These are phyloP conservation scores for Pezicula rhizophila DNA, from an alignment of 2,329 filamentous ascomycete genomes.

Conservation along the genomic window DNA sequence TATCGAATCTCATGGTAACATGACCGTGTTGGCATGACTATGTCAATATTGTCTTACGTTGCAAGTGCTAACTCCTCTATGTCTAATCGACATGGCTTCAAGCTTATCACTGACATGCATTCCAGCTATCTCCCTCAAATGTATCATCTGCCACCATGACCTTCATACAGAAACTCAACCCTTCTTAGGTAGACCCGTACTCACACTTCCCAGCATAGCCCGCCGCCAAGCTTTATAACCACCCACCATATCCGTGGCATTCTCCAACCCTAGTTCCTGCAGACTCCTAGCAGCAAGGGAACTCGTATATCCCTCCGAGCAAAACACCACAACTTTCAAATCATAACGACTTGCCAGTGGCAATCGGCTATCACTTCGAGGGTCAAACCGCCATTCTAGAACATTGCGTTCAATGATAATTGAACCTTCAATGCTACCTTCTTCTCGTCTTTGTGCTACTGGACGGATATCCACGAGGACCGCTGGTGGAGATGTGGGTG, in stretches of 20 bases:
- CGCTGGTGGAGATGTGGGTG: neutral
- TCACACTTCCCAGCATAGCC: neutral
- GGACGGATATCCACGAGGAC: neutral
- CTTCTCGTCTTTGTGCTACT: neutral
- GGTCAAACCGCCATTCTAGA: slow-evolving; percentile 7
- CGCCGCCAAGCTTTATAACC: neutral
- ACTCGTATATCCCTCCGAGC: slow-evolving; percentile 6
- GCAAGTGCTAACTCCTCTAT: too few relatives aligned
- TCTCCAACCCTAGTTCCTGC: slow-evolving; percentile 2
- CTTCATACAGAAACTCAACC: too few relatives aligned
- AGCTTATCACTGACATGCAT: too few relatives aligned
- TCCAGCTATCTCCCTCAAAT: too few relatives aligned
- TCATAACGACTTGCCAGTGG: slow-evolving; percentile 1
- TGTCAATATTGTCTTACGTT: too few relatives aligned
- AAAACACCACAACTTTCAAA: slow-evolving; percentile 4
- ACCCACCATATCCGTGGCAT: neutral
- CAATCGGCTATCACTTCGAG: slow-evolving; percentile 1
- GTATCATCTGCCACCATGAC: too few relatives aligned
- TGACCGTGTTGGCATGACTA: too few relatives aligned
- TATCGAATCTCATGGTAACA: too few relatives aligned
- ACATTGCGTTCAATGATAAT: slow-evolving; percentile 6
- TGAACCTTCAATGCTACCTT: slow-evolving; percentile 3
- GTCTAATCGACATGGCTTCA: too few relatives aligned
- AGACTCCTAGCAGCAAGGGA: slow-evolving; percentile 4
- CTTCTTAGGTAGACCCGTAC: too few relatives aligned